phyloP scores from a whole-genome alignment of 331 rosid species.

The Malus hybrid region DNA sequence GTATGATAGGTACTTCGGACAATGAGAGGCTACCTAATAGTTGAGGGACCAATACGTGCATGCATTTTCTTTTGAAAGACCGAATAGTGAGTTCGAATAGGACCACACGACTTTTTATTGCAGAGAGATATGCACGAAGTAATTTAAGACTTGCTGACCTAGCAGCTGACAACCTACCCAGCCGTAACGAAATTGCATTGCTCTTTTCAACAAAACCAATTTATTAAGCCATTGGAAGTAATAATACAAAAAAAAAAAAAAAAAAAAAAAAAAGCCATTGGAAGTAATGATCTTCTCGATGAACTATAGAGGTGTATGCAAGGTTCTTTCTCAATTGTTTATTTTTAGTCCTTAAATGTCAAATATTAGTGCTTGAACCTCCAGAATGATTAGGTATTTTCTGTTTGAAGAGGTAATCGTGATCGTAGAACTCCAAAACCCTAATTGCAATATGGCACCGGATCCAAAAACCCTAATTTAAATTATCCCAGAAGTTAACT shows the following conservation, averaged over 20 bases:
- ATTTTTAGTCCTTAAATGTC: not conserved
- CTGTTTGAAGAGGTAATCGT: not conserved
- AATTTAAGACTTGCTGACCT: constrained; percentile 25
- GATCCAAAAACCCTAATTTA: not conserved
- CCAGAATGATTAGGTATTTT: not conserved
- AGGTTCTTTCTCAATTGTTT: not conserved
- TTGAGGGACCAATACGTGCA: constrained; percentile 52
- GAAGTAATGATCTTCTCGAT: not conserved
- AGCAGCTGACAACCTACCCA: constrained; percentile 17
- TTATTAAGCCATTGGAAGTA: not conserved
- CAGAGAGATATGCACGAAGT: constrained; percentile 75
- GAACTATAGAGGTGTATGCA: not conserved
- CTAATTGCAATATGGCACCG: too few relatives aligned
- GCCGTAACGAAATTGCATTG: constrained; percentile 4
- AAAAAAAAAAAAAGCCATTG: too few relatives aligned
- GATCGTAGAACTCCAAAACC: not conserved
- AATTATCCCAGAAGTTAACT: not conserved
- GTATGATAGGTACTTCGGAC: constrained; percentile 39
- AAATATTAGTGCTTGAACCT: not conserved
- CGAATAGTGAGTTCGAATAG: constrained; percentile 20
- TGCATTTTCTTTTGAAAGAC: constrained; percentile 11
- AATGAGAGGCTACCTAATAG: constrained; percentile 26
- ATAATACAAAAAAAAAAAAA: not conserved
- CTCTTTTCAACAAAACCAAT: constrained; percentile 23
- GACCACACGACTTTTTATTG: constrained; percentile 65